Evolutionary conservation across 192 early-diverging fungal genomes (phyloP), one percentile per base, ranked within the genome.

Genomic region (Cetraspora pellucida): DNA sequence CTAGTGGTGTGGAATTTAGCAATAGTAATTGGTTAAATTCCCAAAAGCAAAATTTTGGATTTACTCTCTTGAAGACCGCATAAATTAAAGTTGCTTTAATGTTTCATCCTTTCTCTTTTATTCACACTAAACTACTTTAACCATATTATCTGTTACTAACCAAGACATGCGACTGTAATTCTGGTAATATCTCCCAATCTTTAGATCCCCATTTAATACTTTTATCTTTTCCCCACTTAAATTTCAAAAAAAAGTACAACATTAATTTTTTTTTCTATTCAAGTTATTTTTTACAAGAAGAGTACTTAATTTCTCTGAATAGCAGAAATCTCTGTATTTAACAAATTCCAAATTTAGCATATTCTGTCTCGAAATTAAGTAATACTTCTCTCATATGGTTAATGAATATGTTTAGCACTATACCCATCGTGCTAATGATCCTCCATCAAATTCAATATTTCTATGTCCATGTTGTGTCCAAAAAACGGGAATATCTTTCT

Each of bases 201-300:
- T 58, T 23, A 21, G 57, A 58, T 17, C 57, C 57, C 57, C 57
- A 58, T 58, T 58, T 58, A 23, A 58, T 58, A 58, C 57, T n/a
- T n/a, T n/a, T n/a, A n/a, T n/a, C n/a, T 3, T 17, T 11, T 58
- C 19, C 57, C 57, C 57, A 58, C 57, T 58, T 58, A 58, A 58
- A 25, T 6, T 37, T 37, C 37, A 37, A 37, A 37, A 37, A 37
- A 58, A 58, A 57, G 21, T 21, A 25, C 4, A 25, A 10, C 4
- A 9, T 21, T 58, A 23, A 58, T 37, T n/a, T 57, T 58, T 19
- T 58, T 58, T n/a, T n/a, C n/a, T 23, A 2, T 58, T 11, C 21
- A 23, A 58, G 7, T 58, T 21, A 2, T 23, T 25, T 23, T n/a
- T 21, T 21, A 58, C 9, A 58, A 21, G 37, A 37, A 37, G 7